phyloP scores from a whole-genome alignment of 2,329 filamentous ascomycete species.

The Penicillium oxalicum region DNA sequence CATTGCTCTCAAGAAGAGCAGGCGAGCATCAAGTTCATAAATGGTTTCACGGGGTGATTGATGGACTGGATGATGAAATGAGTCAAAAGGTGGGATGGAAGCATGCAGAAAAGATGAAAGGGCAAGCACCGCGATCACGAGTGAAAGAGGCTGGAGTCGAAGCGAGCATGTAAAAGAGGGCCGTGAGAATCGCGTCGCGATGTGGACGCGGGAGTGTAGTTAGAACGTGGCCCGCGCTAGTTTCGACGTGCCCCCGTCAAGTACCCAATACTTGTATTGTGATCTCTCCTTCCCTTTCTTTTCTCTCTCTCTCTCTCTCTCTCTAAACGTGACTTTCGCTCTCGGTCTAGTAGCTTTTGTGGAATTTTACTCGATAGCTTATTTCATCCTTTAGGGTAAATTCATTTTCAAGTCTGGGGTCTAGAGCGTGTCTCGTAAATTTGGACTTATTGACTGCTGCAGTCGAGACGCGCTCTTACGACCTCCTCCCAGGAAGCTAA shows the following conservation, averaged over 20 bases:
- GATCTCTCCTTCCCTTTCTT: not conserved
- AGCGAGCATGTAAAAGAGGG: slow-evolving; percentile 20
- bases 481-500: too few species aligned
- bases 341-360: not conserved
- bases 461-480: too few species aligned
- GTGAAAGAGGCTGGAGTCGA: slow-evolving; percentile 16
- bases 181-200: slow-evolving; percentile 28
- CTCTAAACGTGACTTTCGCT: too few species aligned
- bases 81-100: slow-evolving; percentile 1
- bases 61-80: too few species aligned
- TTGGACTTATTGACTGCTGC: not conserved
- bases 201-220: slow-evolving; percentile 28
- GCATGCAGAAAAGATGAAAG: slow-evolving; percentile 3
- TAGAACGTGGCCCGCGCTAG: slow-evolving; percentile 25
- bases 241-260: slow-evolving; percentile 12
- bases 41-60: slow-evolving; percentile 1
- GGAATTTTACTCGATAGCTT: too few species aligned
- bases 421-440: not conserved
- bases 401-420: too few species aligned
- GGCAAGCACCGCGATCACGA: slow-evolving; percentile 6
- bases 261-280: slow-evolving; percentile 9
- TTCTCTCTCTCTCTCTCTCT: not conserved
- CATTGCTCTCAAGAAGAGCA: slow-evolving; percentile 25
- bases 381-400: too few species aligned
- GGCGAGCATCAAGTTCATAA: slow-evolving; percentile 11